Evolutionary conservation across 176 grass and related monocot species (phyloP).

Genomic region (Musa itinerans): DNA sequence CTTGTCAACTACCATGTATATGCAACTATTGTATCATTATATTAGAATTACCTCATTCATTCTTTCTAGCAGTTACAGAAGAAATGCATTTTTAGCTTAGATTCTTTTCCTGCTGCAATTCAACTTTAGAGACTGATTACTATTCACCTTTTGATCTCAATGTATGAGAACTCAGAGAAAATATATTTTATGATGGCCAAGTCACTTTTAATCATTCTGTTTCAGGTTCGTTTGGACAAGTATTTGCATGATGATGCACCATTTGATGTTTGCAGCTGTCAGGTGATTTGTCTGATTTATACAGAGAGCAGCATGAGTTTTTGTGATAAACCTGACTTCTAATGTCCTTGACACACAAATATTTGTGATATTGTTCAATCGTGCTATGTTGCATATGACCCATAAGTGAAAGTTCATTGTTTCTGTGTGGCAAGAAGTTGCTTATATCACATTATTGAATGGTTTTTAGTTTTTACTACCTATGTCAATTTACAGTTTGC

Average conservation of each 20-base stretch:
- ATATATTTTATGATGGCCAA: background rate
- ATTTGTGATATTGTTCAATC: background rate
- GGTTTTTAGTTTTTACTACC: background rate
- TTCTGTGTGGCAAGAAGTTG: background rate
- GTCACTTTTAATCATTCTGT: conserved; percentile 6
- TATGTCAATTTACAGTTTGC: conserved; percentile 44
- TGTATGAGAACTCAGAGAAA: background rate
- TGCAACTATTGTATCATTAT: background rate
- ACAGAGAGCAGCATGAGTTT: background rate
- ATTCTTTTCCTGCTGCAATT: background rate
- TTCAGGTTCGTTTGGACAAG: conserved; percentile 69
- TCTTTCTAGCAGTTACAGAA: background rate
- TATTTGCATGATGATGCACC: conserved; percentile 76
- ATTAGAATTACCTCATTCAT: background rate
- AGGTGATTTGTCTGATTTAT: conserved; percentile 34
- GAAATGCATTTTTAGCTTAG: background rate
- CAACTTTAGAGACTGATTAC: too few species aligned
- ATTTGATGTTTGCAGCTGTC: conserved; percentile 90
- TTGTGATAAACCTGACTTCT: background rate
- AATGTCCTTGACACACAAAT: background rate
- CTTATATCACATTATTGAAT: background rate
- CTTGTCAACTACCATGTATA: background rate
- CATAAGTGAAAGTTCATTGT: background rate
- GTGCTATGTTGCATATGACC: background rate
- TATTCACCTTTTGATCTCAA: background rate